Conservation (phyloP, 23 red algal genomes). For the Gracilaria gracilis region DNA sequence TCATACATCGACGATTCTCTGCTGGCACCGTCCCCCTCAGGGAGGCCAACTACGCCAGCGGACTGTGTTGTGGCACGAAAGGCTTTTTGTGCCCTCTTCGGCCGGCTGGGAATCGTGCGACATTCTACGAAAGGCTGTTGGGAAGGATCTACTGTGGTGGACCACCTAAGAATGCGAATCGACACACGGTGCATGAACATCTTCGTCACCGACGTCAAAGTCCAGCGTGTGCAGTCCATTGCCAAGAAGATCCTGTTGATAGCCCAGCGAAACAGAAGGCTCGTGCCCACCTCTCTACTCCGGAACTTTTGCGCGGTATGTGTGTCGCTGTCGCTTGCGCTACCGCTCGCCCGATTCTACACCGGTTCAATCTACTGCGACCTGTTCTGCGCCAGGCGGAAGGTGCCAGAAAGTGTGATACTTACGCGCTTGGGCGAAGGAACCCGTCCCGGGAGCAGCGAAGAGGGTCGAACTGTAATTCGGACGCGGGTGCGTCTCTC, state of each 20-base stretch:
- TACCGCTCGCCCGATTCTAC: conserved; percentile 25
- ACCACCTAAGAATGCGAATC: background rate
- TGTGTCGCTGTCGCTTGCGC: background rate
- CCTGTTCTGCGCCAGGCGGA: background rate
- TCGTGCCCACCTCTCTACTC: background rate
- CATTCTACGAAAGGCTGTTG: background rate
- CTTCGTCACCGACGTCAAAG: background rate
- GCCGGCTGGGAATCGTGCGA: conserved; percentile 21
- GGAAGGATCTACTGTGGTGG: background rate
- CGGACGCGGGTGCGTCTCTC: background rate
- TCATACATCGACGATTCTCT: no score
- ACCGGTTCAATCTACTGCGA: conserved; percentile 16
- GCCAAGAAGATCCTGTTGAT: background rate
- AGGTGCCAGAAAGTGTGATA: background rate
- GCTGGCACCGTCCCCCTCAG: background rate
- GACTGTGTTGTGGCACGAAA: background rate
- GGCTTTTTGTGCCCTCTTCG: background rate
- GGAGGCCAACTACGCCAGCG: background rate
- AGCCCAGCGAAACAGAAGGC: background rate
- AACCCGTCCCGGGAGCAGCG: background rate
- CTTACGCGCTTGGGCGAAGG: background rate
- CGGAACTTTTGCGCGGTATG: conserved; percentile 23
- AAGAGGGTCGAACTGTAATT: background rate
- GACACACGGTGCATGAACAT: background rate
- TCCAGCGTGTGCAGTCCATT: background rate